phyloP scores from a whole-genome alignment of 1,284 basidiomycete genomes.

The Tilletiaria anomala region DNA sequence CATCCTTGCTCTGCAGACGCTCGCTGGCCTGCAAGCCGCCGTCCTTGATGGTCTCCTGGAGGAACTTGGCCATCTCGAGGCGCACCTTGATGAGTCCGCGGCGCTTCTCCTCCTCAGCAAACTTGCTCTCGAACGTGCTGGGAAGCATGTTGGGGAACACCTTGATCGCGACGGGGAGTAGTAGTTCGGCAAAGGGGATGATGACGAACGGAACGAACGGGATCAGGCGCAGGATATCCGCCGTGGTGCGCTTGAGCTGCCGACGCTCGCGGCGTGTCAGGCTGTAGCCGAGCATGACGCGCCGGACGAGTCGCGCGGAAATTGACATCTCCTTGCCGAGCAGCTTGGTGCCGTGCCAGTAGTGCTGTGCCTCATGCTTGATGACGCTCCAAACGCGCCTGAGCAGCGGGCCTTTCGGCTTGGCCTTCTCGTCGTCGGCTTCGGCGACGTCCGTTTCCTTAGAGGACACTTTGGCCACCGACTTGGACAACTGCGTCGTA shows the following conservation, averaged over 20 bases:
- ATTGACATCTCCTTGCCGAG: conserved; percentile 89
- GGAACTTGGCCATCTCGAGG: conserved; percentile 97
- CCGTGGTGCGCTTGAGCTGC: conserved; percentile 84
- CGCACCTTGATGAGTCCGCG: conserved; percentile 85
- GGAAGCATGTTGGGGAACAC: conserved; percentile 98
- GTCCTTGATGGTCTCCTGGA: conserved; percentile 91
- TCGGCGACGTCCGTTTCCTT: too few relatives aligned
- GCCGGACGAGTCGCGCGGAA: conserved; percentile 71
- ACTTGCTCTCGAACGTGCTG: conserved; percentile 95
- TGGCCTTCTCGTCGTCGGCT: conserved; percentile 8
- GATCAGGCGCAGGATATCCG: conserved; percentile 77
- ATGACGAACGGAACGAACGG: conserved; percentile 90
- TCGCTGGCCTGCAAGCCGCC: conserved; percentile 70
- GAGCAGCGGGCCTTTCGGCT: conserved; percentile 6
- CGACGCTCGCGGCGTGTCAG: conserved; percentile 83
- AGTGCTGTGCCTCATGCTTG: conserved; percentile 90
- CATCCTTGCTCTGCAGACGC: conserved; percentile 77
- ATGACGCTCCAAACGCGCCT: conserved; percentile 62
- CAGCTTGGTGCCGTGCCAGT: conserved; percentile 92
- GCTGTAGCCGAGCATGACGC: conserved; percentile 77
- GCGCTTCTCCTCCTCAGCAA: conserved; percentile 71
- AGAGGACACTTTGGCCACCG: too few relatives aligned
- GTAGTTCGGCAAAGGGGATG: conserved; percentile 93
- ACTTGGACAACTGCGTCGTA: too few relatives aligned
- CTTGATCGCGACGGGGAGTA: conserved; percentile 91